A percentile compares a stretch with the other conserved stretches of the same genome.
Evolutionary conservation across 257 asterid genomes (phyloP).

Genomic region (Nicotiana paniculata): DNA sequence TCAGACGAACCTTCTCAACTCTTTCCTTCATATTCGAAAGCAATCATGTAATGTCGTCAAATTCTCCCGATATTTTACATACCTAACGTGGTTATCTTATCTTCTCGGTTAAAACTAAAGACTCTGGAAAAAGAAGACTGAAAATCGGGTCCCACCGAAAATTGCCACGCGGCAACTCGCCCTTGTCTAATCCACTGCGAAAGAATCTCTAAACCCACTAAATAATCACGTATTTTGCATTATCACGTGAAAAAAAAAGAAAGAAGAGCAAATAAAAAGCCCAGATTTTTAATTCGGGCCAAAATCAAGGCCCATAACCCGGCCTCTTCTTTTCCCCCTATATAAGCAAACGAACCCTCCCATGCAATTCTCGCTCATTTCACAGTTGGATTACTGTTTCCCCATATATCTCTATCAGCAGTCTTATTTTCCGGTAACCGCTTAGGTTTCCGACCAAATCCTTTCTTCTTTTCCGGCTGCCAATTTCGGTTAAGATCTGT

Average conservation of each 20-base stretch:
- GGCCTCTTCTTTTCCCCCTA: slow-evolving; percentile 22
- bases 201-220: slow-evolving; percentile 19
- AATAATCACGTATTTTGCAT: not conserved
- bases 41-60: not conserved
- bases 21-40: not conserved
- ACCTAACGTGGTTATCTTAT: not conserved
- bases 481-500: slow-evolving; percentile 27
- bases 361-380: slow-evolving; percentile 78
- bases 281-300: not conserved
- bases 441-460: slow-evolving; percentile 33
- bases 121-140: not conserved
- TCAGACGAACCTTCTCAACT: not conserved
- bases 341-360: slow-evolving; percentile 40
- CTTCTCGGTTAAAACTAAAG: not conserved
- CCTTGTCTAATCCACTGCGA: slow-evolving; percentile 1
- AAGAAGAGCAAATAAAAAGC: not conserved
- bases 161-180: slow-evolving; percentile 41
- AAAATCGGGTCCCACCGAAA: slow-evolving; percentile 11
- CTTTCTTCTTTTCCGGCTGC: not conserved
- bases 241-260: no score
- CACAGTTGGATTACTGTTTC: slow-evolving; percentile 24
- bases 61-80: slow-evolving; percentile 13
- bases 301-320: slow-evolving; percentile 21
- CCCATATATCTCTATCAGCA: not conserved
- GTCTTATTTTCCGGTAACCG: slow-evolving; percentile 19